Conservation (phyloP, 768 basidiomycete genomes). For the Hericium erinaceus region DNA sequence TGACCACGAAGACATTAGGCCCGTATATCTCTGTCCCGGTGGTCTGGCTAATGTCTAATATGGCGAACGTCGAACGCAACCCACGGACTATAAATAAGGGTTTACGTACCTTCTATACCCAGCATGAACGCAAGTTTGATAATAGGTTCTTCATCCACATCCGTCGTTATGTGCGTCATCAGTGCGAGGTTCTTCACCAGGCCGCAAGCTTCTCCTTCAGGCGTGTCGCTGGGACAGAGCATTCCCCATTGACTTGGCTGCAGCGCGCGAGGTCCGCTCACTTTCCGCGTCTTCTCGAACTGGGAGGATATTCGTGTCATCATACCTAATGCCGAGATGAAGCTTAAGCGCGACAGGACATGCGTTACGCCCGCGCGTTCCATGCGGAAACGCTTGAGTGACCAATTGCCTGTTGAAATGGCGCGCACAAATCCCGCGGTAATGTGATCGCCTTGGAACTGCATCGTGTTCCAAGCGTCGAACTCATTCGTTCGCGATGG, state of each 20-base stretch:
- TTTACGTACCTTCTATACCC: constrained; percentile 81
- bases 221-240: constrained; percentile 95
- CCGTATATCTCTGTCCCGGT: constrained; percentile 96
- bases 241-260: constrained; percentile 99
- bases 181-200: constrained; percentile 96
- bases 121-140: constrained; percentile 84
- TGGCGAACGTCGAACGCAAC: background rate
- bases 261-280: constrained; percentile 91
- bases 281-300: constrained; percentile 98
- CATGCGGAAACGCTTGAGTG: constrained; percentile 98
- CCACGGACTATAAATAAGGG: background rate
- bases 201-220: constrained; percentile 98
- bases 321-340: constrained; percentile 98
- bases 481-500: constrained; percentile 90
- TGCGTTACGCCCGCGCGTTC: constrained; percentile 98
- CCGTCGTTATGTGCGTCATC: constrained; percentile 99
- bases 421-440: constrained; percentile 94
- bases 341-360: constrained; percentile 88
- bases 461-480: constrained; percentile 90
- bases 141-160: constrained; percentile 94
- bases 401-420: constrained; percentile 99
- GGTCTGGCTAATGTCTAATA: constrained; percentile 74
- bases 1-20: constrained; percentile 87
- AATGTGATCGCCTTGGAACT: constrained; percentile 93
- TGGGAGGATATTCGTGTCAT: constrained; percentile 99